A percentile compares a stretch with the other conserved stretches of the same genome.
phyloP scores from a whole-genome alignment of 2,329 filamentous ascomycete species.

The Chrysoporthe deuterocubensis region DNA sequence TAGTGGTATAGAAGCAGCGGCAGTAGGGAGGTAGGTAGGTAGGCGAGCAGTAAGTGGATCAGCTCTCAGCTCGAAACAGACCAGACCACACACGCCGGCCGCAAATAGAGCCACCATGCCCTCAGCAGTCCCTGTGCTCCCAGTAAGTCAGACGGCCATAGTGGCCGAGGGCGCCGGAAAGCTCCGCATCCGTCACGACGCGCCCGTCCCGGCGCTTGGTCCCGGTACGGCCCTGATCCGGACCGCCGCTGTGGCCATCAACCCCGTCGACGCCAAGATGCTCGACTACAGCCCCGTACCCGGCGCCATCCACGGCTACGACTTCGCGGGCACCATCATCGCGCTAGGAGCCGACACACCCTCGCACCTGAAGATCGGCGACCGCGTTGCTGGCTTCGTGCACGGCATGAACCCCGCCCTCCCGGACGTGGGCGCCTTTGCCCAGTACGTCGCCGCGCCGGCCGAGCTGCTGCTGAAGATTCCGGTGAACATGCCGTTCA shows the following conservation, averaged over 20 bases:
- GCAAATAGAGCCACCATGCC: neutral
- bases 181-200: neutral
- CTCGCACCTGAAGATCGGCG: neutral
- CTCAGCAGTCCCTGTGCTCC: neutral
- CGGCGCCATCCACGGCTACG: constrained; percentile 38
- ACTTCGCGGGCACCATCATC: constrained; percentile 40
- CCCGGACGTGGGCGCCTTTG: constrained; percentile 7
- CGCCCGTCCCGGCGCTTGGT: neutral
- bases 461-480: neutral
- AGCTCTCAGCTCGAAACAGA: neutral
- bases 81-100: neutral
- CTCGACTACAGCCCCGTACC: constrained; percentile 32
- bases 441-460: neutral
- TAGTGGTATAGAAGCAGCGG: no score
- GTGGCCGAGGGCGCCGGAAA: constrained; percentile 9
- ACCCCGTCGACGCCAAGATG: constrained; percentile 42
- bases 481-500: neutral
- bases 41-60: neutral
- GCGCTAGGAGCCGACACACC: constrained; percentile 31
- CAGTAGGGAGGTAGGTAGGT: neutral
- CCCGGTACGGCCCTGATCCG: constrained; percentile 30
- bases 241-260: constrained; percentile 39
- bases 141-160: neutral
- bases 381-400: constrained; percentile 6
- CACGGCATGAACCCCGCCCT: neutral